phyloP scores from a whole-genome alignment of 805 yeast species.

The Gaillardinia entomophila region DNA sequence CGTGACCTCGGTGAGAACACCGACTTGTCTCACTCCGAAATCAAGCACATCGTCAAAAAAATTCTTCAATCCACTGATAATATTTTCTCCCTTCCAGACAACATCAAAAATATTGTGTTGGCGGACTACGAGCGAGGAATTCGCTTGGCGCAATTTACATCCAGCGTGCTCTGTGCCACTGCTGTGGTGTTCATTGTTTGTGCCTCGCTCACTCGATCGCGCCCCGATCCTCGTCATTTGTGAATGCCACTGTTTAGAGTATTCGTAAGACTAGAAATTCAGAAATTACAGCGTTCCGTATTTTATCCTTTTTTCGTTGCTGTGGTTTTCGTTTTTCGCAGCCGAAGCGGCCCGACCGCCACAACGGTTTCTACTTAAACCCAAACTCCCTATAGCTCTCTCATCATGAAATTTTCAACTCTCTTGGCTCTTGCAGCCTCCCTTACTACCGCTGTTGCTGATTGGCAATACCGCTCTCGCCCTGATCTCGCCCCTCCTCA shows the following conservation, averaged over 20 bases:
- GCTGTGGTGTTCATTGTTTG: constrained; percentile 12
- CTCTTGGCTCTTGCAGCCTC: too few species aligned
- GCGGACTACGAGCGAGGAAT: constrained; percentile 20
- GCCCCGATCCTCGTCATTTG: too few species aligned
- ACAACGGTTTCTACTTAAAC: too few species aligned
- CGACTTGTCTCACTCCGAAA: constrained; percentile 7
- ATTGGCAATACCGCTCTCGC: constrained; percentile 26
- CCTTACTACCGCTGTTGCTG: constrained; percentile 14
- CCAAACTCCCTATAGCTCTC: too few species aligned
- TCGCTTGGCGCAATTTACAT: constrained; percentile 17
- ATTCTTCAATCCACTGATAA: constrained; percentile 17
- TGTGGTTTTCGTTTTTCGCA: too few species aligned
- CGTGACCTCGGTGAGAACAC: constrained; percentile 8
- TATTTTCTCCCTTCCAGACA: constrained; percentile 9
- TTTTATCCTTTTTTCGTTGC: too few species aligned
- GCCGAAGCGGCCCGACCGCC: too few species aligned
- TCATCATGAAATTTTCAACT: too few species aligned
- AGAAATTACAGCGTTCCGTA: too few species aligned
- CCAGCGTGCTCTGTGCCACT: constrained; percentile 9
- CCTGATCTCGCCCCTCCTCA: constrained; percentile 29
- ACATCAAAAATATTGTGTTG: constrained; percentile 12
- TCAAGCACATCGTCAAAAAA: constrained; percentile 10
- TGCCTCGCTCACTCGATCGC: too few species aligned
- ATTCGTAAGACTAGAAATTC: too few species aligned
- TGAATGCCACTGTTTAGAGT: too few species aligned